Base-by-base conservation (phyloP, 1,284 basidiomycete species). In the Anthracocystis setariae region DNA sequence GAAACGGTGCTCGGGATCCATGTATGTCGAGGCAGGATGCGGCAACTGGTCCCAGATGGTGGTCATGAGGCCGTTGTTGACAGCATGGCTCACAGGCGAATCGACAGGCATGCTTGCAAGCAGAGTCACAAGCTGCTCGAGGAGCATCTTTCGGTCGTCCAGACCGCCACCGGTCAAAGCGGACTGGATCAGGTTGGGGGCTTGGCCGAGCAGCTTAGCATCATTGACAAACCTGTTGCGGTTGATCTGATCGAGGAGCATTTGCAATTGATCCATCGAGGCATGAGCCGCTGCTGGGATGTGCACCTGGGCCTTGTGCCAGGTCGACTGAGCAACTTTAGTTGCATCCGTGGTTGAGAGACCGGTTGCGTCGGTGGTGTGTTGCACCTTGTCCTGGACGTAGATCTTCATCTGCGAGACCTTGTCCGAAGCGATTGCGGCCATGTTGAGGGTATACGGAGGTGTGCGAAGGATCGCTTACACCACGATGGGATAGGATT, bases 11-110 rank as follows among this genome's bases (percentile, higher is more conserved):
- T 73, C 53, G 37, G 65, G 70, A 18, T 90, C 88, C 33, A 92
- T 84, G 73, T 86, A 88, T 2, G 90, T 89, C 5, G 87, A 83
- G 7, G 91, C 86, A 3, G 92, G 91, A 79, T 93, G 91, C 0
- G 87, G 83, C 32, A 92, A 85, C 72, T 93, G 91, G 27, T 51
- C 49, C 62, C 65, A 77, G 42, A 78, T 67, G 44, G 72, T 47
- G 37, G 43, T 51, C 46, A 79, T 76, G n/a, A 73, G 60, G 5
- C 52, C 52, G 27, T 68, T 48, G 4, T 65, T 68, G 8, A 73
- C 56, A 7, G 44, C 54, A 3, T 49, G 50, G 46, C 76, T 70
- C 21, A 60, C 46, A 38, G 60, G 62, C 21, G 66, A 67, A 21
- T 57, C 18, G 55, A 63, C 69, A 27, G 76, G 76, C 43, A 78